Evolutionary conservation across 129 eudicot genomes (phyloP).

Genomic region (Ambrosia trifida): DNA sequence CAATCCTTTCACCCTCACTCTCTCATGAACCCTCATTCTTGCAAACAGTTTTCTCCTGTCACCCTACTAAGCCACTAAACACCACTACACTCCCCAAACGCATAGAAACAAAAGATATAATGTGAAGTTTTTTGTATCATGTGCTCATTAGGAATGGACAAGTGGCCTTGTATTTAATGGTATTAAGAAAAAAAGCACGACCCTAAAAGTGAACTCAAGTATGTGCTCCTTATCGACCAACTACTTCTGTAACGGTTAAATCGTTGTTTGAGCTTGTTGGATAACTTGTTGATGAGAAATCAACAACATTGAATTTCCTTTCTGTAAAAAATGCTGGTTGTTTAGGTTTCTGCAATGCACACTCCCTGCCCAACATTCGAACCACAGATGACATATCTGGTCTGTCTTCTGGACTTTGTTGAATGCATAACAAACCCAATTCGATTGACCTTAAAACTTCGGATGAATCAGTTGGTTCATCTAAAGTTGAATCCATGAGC

Average conservation of each 20-base stretch:
- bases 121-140: neutral
- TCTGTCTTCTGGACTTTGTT: constrained; percentile 15
- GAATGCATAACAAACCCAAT: constrained; percentile 1
- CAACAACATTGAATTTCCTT: neutral
- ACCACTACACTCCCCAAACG: neutral
- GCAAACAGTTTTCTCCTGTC: too few species aligned
- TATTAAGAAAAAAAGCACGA: neutral
- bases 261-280: neutral
- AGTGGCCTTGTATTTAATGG: neutral
- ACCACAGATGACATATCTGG: constrained; percentile 8
- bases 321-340: neutral
- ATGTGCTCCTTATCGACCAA: neutral
- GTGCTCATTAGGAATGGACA: neutral
- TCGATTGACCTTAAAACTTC: neutral
- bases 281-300: neutral
- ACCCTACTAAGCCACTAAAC: neutral
- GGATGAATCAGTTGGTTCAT: neutral
- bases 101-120: neutral
- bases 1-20: too few species aligned
- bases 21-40: too few species aligned
- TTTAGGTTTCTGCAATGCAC: neutral
- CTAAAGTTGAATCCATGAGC: neutral
- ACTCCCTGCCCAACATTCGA: neutral
- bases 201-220: neutral
- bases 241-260: neutral